These are phyloP conservation scores for Neurospora discreta DNA, from an alignment of 495 filamentous ascomycete species.

Conservation along the genomic window DNA sequence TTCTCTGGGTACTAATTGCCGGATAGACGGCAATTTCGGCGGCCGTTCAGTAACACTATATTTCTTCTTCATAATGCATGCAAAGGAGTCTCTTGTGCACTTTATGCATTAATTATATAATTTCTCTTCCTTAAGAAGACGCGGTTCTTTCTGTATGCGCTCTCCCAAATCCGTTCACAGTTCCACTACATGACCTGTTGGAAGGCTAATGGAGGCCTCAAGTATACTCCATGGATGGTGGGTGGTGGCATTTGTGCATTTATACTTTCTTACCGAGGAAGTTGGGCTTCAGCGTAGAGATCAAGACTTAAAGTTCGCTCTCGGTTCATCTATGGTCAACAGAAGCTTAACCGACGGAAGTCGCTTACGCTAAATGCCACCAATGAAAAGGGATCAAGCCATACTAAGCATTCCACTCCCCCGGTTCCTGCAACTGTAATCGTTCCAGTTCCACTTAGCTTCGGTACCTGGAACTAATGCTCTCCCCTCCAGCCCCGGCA, in stretches of 20 bases:
- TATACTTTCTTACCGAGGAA: not conserved
- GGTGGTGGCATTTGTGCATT: not conserved
- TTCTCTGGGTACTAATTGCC: slow-evolving; percentile 29
- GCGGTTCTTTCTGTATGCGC: not conserved
- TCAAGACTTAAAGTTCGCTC: not conserved
- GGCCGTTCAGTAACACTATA: slow-evolving; percentile 3
- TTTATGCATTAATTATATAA: slow-evolving; percentile 4
- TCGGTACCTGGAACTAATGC: not conserved
- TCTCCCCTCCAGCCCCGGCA: not conserved
- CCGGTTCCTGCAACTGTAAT: not conserved
- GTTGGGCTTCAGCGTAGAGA: not conserved
- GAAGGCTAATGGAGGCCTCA: not conserved
- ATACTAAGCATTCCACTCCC: not conserved
- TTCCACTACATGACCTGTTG: not conserved
- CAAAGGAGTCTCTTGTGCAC: slow-evolving; percentile 17
- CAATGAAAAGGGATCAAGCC: not conserved
- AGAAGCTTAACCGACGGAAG: not conserved
- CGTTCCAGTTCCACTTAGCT: not conserved
- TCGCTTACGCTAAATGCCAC: not conserved
- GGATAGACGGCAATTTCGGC: slow-evolving; percentile 12
- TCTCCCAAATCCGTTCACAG: not conserved
- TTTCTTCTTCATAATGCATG: slow-evolving; percentile 6
- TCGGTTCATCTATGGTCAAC: not conserved
- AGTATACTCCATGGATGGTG: not conserved
- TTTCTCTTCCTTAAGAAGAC: not conserved